Base-by-base conservation (phyloP, 257 asterid genomes). In the Solanum ossicruentum region DNA sequence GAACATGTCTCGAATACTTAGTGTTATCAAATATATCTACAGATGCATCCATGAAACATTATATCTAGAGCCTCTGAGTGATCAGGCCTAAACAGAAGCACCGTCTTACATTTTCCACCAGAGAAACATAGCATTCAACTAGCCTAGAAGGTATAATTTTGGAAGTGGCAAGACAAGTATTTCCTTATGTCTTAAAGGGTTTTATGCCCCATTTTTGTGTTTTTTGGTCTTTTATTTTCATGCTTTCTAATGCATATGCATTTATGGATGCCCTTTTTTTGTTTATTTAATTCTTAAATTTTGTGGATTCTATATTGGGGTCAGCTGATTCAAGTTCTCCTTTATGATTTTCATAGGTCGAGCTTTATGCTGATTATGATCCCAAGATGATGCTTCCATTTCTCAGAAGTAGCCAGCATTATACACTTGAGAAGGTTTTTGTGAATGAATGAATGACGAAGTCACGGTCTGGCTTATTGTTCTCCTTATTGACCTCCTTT, bases 371-470 rank as follows among this genome's bases (percentile, higher is more conserved):
- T 8, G 99, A 94, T 18, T 95, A 91, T 86, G 99, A 97, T 89
- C 90, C 90, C 20, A 91, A 92, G 88, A 97, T 92, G 98, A 91
- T 97, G 86, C 98, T 97, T 86, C 96, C 98, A 82, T 95, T 97
- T 92, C 95, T 97, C 47, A 94, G 99, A 66, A 97, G 95, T 87
- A 95, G 99, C 90, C 98, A 97, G 92, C 99, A 97, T 92, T 97
- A 97, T 89, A 95, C 93, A 52, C 93, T 97, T 84, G 99, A 95
- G 89, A 97, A 95, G 98, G 99, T 95, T 86, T 84, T 84, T 57
- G 58, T 67, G 82, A 66, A 49, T 66, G n/a, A 65, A 47, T 26
- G 47, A 51, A 10, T 85, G 70, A 67, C 60, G 51, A 66, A 66
- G 47, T 66, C 43, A n/a, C 65, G 45, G 10, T 23, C 72, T 78